Evolutionary conservation across 345 rosid species (phyloP).

Genomic region (Acer campestre): DNA sequence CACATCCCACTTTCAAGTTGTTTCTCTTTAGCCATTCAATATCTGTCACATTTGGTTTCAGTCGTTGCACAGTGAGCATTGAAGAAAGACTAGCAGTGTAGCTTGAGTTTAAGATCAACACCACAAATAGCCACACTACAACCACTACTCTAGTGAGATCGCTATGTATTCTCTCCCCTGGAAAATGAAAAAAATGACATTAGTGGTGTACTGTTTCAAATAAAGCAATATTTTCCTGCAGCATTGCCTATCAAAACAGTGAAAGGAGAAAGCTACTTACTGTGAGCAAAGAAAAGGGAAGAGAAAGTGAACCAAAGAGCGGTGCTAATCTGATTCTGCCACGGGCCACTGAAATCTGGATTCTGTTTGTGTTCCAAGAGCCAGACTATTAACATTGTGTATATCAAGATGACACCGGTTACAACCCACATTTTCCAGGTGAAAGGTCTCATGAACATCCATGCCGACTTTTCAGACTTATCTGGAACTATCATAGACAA

Average conservation of each 20-base stretch:
- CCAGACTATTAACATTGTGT: constrained; percentile 54
- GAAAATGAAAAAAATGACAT: background rate
- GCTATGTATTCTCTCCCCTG: constrained; percentile 48
- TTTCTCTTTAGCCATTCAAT: constrained; percentile 32
- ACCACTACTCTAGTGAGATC: constrained; percentile 52
- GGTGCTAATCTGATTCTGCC: constrained; percentile 37
- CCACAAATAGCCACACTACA: constrained; percentile 63
- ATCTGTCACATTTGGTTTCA: constrained; percentile 40
- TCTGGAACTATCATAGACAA: constrained; percentile 52
- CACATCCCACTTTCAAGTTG: constrained; percentile 50
- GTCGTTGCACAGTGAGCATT: constrained; percentile 49
- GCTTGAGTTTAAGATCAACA: constrained; percentile 53
- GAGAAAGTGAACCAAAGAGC: constrained; percentile 56
- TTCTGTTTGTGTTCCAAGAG: constrained; percentile 42
- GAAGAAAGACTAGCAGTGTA: constrained; percentile 64
- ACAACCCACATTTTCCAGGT: constrained; percentile 50
- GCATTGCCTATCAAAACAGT: background rate
- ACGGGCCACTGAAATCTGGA: constrained; percentile 41
- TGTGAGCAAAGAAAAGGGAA: constrained; percentile 58
- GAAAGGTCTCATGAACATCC: constrained; percentile 58
- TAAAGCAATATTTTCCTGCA: background rate
- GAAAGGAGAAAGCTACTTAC: constrained; percentile 33
- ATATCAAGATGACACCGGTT: constrained; percentile 38
- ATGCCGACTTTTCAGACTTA: constrained; percentile 24
- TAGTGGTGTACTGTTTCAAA: background rate